phyloP scores from a whole-genome alignment of 129 eudicot genomes.

The Oenanthe sinensis region DNA sequence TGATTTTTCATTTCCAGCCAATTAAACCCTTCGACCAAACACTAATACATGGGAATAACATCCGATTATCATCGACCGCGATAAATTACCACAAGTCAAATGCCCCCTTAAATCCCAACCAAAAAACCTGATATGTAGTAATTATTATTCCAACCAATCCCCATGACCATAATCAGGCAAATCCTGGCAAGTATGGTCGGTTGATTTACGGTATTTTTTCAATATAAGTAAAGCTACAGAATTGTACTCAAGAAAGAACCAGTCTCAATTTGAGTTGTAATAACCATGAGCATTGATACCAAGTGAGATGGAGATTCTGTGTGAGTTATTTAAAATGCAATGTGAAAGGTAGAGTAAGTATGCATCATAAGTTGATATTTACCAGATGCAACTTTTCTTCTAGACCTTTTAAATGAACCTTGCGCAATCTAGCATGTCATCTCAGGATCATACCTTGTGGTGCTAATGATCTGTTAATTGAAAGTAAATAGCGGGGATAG shows the following conservation, averaged over 20 bases:
- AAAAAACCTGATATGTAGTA: constrained; percentile 1
- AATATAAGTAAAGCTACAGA: background rate
- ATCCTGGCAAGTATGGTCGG: constrained; percentile 8
- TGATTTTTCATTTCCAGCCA: background rate
- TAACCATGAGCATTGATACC: background rate
- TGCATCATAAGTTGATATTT: background rate
- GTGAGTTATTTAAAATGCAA: background rate
- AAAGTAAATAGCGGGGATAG: background rate
- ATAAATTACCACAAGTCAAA: background rate
- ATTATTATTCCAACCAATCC: background rate
- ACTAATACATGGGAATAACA: background rate
- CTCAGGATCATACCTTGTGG: background rate
- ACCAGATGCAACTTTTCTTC: constrained; percentile 1
- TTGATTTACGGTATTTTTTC: background rate
- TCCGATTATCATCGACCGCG: background rate
- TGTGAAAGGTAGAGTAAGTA: background rate
- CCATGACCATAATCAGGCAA: background rate
- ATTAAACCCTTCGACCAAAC: background rate
- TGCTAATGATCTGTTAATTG: background rate
- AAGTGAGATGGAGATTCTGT: constrained; percentile 3
- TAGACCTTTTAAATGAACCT: background rate
- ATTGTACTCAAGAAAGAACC: background rate
- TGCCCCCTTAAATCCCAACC: background rate
- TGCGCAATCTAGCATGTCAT: background rate
- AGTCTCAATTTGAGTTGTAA: background rate